These are phyloP conservation scores for Cupressus sempervirens DNA, from an alignment of 75 land plant genomes.

Conservation along the genomic window DNA sequence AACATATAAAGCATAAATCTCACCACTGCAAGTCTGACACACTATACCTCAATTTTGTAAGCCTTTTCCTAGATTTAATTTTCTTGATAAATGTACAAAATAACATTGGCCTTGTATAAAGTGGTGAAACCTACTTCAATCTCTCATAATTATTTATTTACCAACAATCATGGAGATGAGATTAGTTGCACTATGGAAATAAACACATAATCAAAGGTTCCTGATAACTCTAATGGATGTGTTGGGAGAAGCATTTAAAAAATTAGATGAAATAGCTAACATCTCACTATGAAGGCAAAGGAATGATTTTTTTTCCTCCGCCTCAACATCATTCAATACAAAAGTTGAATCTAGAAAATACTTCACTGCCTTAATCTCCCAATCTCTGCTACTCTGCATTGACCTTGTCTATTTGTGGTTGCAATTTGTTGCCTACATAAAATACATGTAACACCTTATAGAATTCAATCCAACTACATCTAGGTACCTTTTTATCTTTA, in stretches of 20 bases:
- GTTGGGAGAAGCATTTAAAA: neutral
- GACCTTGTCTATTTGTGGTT: conserved; percentile 10
- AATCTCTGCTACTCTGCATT: conserved; percentile 18
- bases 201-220: conserved; percentile 16
- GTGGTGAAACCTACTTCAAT: conserved; percentile 11
- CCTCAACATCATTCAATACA: conserved; percentile 16
- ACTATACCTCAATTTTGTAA: neutral
- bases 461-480: conserved; percentile 22
- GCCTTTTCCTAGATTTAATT: neutral
- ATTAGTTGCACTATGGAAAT: conserved; percentile 16
- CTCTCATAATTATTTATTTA: conserved; percentile 17
- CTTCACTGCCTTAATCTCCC: conserved; percentile 10
- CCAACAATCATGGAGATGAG: conserved; percentile 19
- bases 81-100: neutral
- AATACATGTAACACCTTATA: conserved; percentile 11
- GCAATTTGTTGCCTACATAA: conserved; percentile 6
- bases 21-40: neutral
- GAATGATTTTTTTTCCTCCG: conserved; percentile 2
- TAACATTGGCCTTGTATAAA: conserved; percentile 17
- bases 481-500: conserved; percentile 10
- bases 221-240: conserved; percentile 14
- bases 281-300: conserved; percentile 15
- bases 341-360: conserved; percentile 5
- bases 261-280: conserved; percentile 9
- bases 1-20: neutral